Conservation (phyloP, 2,329 filamentous ascomycete species). For the Tolypocladium ophioglossoides region DNA sequence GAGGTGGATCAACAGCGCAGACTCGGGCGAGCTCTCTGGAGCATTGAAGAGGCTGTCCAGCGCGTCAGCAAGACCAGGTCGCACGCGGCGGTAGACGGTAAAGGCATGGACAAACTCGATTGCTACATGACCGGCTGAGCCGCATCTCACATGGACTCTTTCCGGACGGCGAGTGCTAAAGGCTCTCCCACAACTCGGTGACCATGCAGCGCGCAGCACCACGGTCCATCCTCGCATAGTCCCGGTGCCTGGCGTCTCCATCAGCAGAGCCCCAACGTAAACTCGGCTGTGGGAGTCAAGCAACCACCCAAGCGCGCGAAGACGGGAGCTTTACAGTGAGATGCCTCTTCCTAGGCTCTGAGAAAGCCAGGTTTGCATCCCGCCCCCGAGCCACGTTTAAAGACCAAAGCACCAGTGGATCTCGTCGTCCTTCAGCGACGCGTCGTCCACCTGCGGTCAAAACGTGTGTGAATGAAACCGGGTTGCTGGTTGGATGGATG, state of each 20-base stretch:
- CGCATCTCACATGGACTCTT: constrained; percentile 34
- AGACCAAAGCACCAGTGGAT: background rate
- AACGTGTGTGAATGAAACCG: background rate
- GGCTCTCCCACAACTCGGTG: background rate
- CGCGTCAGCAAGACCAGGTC: constrained; percentile 7
- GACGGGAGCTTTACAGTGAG: background rate
- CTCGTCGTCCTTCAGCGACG: background rate
- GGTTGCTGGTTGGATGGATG: background rate
- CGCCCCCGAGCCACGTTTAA: background rate
- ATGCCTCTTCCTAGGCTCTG: background rate
- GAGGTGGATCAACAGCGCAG: constrained; percentile 44
- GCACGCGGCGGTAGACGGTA: background rate
- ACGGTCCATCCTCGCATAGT: constrained; percentile 1
- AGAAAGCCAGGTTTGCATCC: background rate
- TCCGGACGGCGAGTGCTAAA: constrained; percentile 15
- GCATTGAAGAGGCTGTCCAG: constrained; percentile 37
- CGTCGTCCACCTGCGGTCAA: background rate
- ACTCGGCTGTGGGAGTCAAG: background rate
- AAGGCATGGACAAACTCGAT: constrained; percentile 33
- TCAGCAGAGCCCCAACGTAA: background rate
- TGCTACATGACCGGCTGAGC: constrained; percentile 36
- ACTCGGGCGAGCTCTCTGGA: constrained; percentile 19
- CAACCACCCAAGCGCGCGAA: background rate
- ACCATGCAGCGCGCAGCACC: background rate
- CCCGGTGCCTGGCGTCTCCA: no score